These are phyloP conservation scores for Wickerhamomyces bovis DNA, from an alignment of 805 yeast species.

Conservation along the genomic window DNA sequence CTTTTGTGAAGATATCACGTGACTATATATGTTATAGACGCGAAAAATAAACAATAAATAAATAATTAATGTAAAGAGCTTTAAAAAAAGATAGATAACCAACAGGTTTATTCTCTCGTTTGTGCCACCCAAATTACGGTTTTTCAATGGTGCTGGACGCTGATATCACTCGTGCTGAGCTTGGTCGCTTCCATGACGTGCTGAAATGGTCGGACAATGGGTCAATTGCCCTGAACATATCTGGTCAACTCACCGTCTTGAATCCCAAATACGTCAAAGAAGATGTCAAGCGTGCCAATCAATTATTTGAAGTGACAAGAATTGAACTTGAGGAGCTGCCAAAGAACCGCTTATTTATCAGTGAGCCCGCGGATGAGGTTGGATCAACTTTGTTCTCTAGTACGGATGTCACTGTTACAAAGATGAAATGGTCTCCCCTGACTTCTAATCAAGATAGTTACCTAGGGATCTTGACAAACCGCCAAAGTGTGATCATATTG, in stretches of 20 bases:
- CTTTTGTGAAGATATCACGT: too few species aligned
- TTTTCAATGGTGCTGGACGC: conserved; percentile 1
- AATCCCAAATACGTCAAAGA: conserved; percentile 15
- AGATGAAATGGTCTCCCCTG: conserved; percentile 22
- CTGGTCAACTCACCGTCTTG: conserved; percentile 15
- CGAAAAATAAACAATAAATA: too few species aligned
- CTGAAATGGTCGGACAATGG: conserved; percentile 23
- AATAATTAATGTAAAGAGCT: too few species aligned
- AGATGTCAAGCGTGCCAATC: conserved; percentile 7
- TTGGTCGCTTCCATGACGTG: conserved; percentile 6
- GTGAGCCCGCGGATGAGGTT: conserved; percentile 15
- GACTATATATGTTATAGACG: too few species aligned
- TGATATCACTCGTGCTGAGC: conserved; percentile 15
- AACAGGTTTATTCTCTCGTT: too few species aligned
- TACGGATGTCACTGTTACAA: conserved; percentile 8
- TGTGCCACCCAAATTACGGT: not conserved
- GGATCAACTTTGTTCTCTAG: conserved; percentile 12
- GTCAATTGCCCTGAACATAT: conserved; percentile 18
- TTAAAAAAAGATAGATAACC: not conserved
- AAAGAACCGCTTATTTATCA: conserved; percentile 4
- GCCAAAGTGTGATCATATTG: conserved; percentile 11
- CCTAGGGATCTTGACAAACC: conserved; percentile 18
- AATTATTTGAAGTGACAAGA: conserved; percentile 13
- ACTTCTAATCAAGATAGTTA: conserved; percentile 7
- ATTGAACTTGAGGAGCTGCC: conserved; percentile 13